Percentiles rank a stretch among this genome's conserved stretches.
Evolutionary conservation across 208 protist genomes (phyloP).

Genomic region (Ichthyophonus hoferi): DNA sequence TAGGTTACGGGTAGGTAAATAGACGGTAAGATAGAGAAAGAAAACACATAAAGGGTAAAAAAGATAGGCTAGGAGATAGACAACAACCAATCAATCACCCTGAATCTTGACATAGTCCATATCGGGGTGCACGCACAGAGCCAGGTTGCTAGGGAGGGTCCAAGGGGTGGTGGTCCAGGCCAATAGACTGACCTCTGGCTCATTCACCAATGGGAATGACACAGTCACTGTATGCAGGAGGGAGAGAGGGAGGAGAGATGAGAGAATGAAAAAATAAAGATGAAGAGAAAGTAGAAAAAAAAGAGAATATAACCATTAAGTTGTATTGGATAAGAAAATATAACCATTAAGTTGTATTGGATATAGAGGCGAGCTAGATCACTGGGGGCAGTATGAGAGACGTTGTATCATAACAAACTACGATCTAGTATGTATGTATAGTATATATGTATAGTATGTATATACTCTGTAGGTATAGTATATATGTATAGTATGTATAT

Average conservation of each 20-base stretch:
- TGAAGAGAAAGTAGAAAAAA: slow-evolving; percentile 14
- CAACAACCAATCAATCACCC: too few relatives aligned
- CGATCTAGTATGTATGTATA: too few relatives aligned
- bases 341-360: too few relatives aligned
- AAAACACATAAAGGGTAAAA: not conserved
- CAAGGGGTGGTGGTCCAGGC: slow-evolving; percentile 99
- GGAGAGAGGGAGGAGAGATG: slow-evolving; percentile 7
- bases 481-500: too few relatives aligned
- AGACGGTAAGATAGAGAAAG: not conserved
- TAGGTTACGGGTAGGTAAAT: not conserved
- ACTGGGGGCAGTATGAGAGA: not conserved
- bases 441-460: too few relatives aligned
- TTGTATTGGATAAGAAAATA: too few relatives aligned
- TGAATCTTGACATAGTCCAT: slow-evolving; percentile 93
- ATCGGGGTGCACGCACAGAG: slow-evolving; percentile 94
- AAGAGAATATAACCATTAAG: too few relatives aligned
- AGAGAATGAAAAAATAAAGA: not conserved
- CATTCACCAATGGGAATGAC: slow-evolving; percentile 79
- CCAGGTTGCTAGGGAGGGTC: slow-evolving; percentile 98
- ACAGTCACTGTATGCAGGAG: slow-evolving; percentile 66
- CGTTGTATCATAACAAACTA: too few relatives aligned
- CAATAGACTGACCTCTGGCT: slow-evolving; percentile 75
- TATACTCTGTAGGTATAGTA: too few relatives aligned
- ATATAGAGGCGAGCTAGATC: not conserved
- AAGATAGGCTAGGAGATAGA: not conserved